A percentile compares a stretch with the other conserved stretches of the same genome.
These are phyloP conservation scores for Stagonosporopsis tanaceti DNA, from an alignment of 2,329 filamentous ascomycete genomes.

Conservation along the genomic window DNA sequence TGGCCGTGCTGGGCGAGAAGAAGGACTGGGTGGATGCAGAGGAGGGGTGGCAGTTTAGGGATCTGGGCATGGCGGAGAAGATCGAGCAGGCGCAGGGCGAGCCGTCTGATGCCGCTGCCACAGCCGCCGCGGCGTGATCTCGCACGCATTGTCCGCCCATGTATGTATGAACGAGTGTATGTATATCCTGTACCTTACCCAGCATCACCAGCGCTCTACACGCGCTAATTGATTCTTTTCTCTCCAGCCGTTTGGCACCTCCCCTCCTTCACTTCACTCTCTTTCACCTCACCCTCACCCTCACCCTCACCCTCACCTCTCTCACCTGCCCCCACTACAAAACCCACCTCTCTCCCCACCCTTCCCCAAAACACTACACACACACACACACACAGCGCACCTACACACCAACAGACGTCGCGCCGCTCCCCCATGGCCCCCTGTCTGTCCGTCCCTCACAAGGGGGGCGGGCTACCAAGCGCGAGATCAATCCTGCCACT, in stretches of 20 bases:
- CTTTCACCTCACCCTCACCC: too few species aligned
- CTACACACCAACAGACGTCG: background rate
- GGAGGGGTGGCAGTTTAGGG: conserved; percentile 77
- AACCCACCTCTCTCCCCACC: too few species aligned
- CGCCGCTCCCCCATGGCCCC: background rate
- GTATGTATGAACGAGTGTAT: background rate
- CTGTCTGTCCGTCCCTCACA: background rate
- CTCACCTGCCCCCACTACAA: too few species aligned
- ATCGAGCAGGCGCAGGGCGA: conserved; percentile 29
- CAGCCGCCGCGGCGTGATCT: background rate
- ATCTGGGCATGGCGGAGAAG: conserved; percentile 68
- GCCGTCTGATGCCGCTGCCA: conserved; percentile 6
- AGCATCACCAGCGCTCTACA: background rate
- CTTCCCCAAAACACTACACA: too few species aligned
- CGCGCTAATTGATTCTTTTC: background rate
- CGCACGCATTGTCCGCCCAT: too few species aligned
- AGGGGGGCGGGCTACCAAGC: too few species aligned
- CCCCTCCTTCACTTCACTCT: too few species aligned
- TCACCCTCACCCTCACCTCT: too few species aligned
- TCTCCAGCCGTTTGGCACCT: background rate
- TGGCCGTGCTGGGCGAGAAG: conserved; percentile 82
- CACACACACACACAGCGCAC: background rate
- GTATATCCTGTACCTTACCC: background rate
- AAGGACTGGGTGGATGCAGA: conserved; percentile 72
- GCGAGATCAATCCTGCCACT: background rate